phyloP scores from a whole-genome alignment of 1,284 basidiomycete species.

The Ganoderma lingzhi region DNA sequence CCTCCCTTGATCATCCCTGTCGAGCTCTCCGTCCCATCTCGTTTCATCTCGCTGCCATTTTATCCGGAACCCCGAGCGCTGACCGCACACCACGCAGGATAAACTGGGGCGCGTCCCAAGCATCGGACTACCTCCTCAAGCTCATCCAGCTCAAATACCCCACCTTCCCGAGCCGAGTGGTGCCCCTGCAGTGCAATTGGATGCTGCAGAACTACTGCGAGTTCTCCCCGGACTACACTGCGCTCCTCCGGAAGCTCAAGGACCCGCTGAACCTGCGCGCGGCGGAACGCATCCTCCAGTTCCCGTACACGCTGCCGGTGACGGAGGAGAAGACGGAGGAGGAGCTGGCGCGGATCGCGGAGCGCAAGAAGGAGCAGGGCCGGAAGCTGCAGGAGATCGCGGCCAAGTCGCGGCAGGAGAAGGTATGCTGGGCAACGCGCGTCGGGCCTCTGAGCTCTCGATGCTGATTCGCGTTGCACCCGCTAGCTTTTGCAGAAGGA shows the following conservation, averaged over 20 bases:
- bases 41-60: too few species aligned
- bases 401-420: conserved; percentile 87
- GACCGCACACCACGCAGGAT: conserved; percentile 60
- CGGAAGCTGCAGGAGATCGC: conserved; percentile 92
- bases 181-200: conserved; percentile 68
- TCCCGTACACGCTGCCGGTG: conserved; percentile 78
- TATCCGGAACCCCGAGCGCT: background rate
- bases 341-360: conserved; percentile 81
- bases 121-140: conserved; percentile 91
- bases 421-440: conserved; percentile 54
- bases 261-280: conserved; percentile 72
- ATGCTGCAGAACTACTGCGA: conserved; percentile 91
- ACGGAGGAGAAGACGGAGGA: conserved; percentile 92
- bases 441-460: too few species aligned
- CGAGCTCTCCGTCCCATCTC: too few species aligned
- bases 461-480: background rate
- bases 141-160: conserved; percentile 97
- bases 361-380: conserved; percentile 87
- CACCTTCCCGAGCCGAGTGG: conserved; percentile 77
- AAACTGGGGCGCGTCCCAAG: conserved; percentile 92
- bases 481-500: conserved; percentile 81
- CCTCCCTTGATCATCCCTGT: too few species aligned
- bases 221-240: conserved; percentile 83
- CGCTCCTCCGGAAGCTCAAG: conserved; percentile 69
- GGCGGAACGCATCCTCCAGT: conserved; percentile 82